phyloP scores from a whole-genome alignment of 257 asterid genomes.

The Linderniella brevidens region DNA sequence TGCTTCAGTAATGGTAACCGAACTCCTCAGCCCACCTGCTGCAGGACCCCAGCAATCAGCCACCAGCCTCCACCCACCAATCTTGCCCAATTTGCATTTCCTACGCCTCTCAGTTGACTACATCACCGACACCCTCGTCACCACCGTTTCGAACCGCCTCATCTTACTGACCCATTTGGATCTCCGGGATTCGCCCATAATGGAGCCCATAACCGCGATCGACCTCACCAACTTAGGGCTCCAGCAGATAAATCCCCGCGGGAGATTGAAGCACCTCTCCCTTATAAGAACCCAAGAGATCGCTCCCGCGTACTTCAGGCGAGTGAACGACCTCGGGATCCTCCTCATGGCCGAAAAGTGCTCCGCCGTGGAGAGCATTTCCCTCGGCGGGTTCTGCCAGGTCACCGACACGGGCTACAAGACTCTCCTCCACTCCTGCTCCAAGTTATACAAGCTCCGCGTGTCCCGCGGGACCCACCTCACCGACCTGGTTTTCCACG shows the following conservation, averaged over 20 bases:
- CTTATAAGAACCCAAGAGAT: conserved; percentile 75
- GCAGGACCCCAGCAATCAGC: conserved; percentile 31
- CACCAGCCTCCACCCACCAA: conserved; percentile 21
- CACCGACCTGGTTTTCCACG: conserved; percentile 88
- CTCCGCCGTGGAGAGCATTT: conserved; percentile 74
- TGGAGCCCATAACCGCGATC: conserved; percentile 69
- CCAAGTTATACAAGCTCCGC: conserved; percentile 45
- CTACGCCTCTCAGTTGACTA: conserved; percentile 79
- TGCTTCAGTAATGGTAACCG: conserved; percentile 72
- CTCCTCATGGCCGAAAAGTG: conserved; percentile 93
- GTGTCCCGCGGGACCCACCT: conserved; percentile 71
- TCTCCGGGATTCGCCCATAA: conserved; percentile 84
- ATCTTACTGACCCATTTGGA: conserved; percentile 57
- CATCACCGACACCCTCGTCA: conserved; percentile 74
- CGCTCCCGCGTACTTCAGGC: conserved; percentile 59
- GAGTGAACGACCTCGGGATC: conserved; percentile 94
- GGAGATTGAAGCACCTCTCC: conserved; percentile 82
- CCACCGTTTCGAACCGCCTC: conserved; percentile 46
- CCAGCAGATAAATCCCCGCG: conserved; percentile 67
- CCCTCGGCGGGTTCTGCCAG: conserved; percentile 91
- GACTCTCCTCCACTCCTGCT: conserved; percentile 81
- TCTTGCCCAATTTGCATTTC: conserved; percentile 57
- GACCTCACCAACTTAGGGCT: conserved; percentile 91
- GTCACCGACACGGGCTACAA: conserved; percentile 87
- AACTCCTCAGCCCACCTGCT: conserved; percentile 62